A percentile compares a stretch with the other conserved stretches of the same genome.
Conservation (phyloP, 1,139 yeast genomes). For the Scheffersomyces quercinus region DNA sequence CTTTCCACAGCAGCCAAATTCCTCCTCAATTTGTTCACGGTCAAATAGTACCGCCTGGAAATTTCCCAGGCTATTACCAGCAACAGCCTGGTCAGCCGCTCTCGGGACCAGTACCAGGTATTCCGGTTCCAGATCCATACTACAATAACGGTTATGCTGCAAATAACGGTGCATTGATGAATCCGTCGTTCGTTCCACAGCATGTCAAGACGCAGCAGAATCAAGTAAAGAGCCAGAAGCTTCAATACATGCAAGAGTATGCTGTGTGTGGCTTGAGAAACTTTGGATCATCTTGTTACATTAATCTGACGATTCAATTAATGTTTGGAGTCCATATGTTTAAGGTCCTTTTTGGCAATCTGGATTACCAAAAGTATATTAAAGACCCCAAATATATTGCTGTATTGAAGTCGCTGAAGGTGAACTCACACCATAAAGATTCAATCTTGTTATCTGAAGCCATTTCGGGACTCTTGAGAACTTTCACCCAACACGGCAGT, state of each 20-base stretch:
- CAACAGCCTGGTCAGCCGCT: too few relatives aligned
- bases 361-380: constrained; percentile 42
- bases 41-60: too few relatives aligned
- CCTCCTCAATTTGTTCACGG: constrained; percentile 1
- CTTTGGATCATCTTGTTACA: constrained; percentile 72
- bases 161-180: too few relatives aligned
- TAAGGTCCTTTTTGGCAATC: constrained; percentile 40
- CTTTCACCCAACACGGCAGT: constrained; percentile 57
- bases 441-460: constrained; percentile 49
- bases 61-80: too few relatives aligned
- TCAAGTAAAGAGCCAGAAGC: constrained; percentile 25
- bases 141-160: too few relatives aligned
- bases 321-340: constrained; percentile 54
- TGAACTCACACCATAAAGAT: constrained; percentile 17
- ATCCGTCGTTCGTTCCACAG: constrained; percentile 14
- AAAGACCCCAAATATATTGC: constrained; percentile 31
- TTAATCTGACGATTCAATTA: constrained; percentile 69
- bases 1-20: background rate
- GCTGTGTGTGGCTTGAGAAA: constrained; percentile 67
- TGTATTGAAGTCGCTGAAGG: constrained; percentile 22
- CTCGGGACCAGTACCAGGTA: too few relatives aligned
- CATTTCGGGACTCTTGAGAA: constrained; percentile 38
- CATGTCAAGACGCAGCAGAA: constrained; percentile 17
- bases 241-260: constrained; percentile 40
- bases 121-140: too few relatives aligned